Evolutionary conservation across 768 basidiomycete genomes (phyloP).

Genomic region (Lentinus brumalis): DNA sequence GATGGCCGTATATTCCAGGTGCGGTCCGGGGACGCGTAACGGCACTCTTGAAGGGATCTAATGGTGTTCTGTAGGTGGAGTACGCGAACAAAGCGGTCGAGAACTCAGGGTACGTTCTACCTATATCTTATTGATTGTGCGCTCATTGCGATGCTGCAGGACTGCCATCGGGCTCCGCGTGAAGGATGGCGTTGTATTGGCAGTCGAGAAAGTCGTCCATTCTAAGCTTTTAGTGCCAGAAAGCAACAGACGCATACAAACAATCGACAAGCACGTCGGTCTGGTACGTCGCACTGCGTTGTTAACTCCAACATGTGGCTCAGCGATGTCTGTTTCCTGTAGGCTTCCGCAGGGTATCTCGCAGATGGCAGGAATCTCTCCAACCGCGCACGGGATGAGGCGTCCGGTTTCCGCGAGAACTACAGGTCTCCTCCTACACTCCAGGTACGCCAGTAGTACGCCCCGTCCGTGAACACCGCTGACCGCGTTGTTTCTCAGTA

Average conservation of each 20-base stretch:
- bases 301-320: not conserved
- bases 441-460: constrained; percentile 54
- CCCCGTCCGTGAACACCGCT: not conserved
- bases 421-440: constrained; percentile 77
- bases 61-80: constrained; percentile 70
- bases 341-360: constrained; percentile 93
- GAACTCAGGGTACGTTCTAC: constrained; percentile 80
- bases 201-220: constrained; percentile 97
- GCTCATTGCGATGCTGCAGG: constrained; percentile 39
- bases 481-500: constrained; percentile 5
- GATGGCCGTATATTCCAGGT: constrained; percentile 99
- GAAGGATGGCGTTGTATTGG: constrained; percentile 92
- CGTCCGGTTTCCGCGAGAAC: constrained; percentile 65
- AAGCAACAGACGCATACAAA: constrained; percentile 91
- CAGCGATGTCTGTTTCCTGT: not conserved
- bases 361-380: constrained; percentile 92
- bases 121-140: not conserved
- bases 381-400: constrained; percentile 84
- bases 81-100: constrained; percentile 99
- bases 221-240: constrained; percentile 94
- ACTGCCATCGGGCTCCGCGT: constrained; percentile 96
- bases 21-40: constrained; percentile 20
- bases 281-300: constrained; percentile 53
- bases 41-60: not conserved
- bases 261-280: constrained; percentile 91